phyloP scores from a whole-genome alignment of 208 protist genomes.

The Leishmania mexicana region DNA sequence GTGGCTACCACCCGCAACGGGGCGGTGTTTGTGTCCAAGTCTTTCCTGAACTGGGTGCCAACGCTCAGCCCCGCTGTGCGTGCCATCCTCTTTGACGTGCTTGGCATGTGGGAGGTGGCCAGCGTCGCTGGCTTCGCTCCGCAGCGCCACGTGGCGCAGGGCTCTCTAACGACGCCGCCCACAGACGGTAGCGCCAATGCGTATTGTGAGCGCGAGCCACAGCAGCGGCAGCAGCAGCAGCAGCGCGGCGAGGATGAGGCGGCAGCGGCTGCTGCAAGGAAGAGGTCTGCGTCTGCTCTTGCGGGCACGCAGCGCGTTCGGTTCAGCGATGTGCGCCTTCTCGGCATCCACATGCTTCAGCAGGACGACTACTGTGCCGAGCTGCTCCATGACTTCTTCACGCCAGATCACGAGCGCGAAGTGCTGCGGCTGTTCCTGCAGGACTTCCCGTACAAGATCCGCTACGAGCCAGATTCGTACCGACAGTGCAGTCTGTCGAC shows the following conservation, averaged over 20 bases:
- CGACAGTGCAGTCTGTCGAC: conserved; percentile 39
- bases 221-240: not conserved
- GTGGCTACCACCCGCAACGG: not conserved
- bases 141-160: not conserved
- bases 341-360: conserved; percentile 62
- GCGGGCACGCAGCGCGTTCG: conserved; percentile 36
- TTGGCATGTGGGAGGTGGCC: conserved; percentile 55
- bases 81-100: conserved; percentile 74
- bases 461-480: conserved; percentile 56
- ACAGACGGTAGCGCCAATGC: conserved; percentile 1
- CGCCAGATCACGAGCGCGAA: conserved; percentile 63
- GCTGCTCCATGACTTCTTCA: conserved; percentile 45
- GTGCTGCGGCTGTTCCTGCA: conserved; percentile 56
- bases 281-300: not conserved
- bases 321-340: conserved; percentile 76
- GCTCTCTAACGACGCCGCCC: not conserved
- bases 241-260: not conserved
- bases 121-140: conserved; percentile 48
- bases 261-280: not conserved
- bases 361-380: conserved; percentile 46
- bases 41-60: conserved; percentile 57
- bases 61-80: conserved; percentile 67
- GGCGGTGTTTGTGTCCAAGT: conserved; percentile 34
- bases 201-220: not conserved
- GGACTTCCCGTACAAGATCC: conserved; percentile 59